Base-by-base conservation (phyloP, 768 basidiomycete species). In the Podaxis sp. region DNA sequence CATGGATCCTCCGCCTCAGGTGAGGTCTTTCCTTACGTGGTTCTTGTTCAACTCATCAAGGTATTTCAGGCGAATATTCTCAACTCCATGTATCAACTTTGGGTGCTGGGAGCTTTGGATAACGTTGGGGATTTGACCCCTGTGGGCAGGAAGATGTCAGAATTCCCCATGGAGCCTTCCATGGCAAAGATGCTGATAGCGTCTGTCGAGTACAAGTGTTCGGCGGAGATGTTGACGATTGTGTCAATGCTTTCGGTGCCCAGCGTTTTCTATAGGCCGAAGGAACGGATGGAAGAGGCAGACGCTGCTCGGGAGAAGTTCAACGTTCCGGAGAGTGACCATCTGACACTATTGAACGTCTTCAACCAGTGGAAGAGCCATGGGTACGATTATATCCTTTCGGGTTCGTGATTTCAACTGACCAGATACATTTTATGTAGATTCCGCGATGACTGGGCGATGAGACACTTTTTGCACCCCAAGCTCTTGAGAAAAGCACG, bases 1-100 rank as follows among this genome's bases (percentile, higher is more conserved):
- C 72, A 98, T 99, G 97, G 97, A 99, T 73, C 97, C 97, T n/a
- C 97, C 97, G 22, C 97, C 97, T n/a, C 95, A 96, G 83, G 93
- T 89, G 68, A 59, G 74, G 66, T 52, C 19, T 53, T 33, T 53
- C 27, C 11, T 46, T 15, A 24, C n/a, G 41, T 41, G 15, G 15
- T n/a, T 56, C 37, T 53, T 19, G 24, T 54, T 25, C 22, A 38
- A 41, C 50, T 38, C 25, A 22, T 55, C 15, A 43, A 19, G 25
- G 13, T n/a, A 24, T n/a, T 51, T 5, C 40, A 95, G 89, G 93
- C 93, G 57, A 98, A 98, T 72, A 99, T 98, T 68, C 80, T 99
- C 49, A 98, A 98, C 73, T 98, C 96, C 5, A 98, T 98, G 95
- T 99, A 98, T 73, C 97, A 98, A 73, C 87, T 99, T 38, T 99